Conservation (phyloP, 352 stramenopile genomes). For the Pythium aquatile region DNA sequence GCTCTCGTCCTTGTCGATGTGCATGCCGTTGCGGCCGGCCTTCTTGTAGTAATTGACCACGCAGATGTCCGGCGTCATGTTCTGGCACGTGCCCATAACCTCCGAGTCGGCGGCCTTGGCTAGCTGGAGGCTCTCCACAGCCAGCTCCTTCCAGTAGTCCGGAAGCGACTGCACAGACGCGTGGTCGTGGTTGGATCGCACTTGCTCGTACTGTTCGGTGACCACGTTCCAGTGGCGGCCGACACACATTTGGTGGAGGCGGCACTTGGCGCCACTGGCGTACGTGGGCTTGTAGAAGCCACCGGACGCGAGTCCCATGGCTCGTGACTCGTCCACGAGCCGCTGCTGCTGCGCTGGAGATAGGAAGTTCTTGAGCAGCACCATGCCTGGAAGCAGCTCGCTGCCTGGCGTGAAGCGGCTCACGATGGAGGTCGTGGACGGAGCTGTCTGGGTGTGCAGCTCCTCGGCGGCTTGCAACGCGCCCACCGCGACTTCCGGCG, state of each 20-base stretch:
- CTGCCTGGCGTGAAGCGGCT: constrained; percentile 16
- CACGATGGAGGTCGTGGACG: background rate
- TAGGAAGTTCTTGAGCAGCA: constrained; percentile 60
- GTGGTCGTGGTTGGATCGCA: constrained; percentile 55
- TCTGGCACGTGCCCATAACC: constrained; percentile 47
- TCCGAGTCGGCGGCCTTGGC: constrained; percentile 36
- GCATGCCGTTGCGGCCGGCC: constrained; percentile 67
- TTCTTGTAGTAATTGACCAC: constrained; percentile 82
- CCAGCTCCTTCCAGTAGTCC: constrained; percentile 32
- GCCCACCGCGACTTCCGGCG: constrained; percentile 7
- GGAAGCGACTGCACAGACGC: constrained; percentile 37
- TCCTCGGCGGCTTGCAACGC: constrained; percentile 10
- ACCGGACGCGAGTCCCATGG: constrained; percentile 40
- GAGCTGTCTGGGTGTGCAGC: constrained; percentile 1
- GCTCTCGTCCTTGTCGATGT: constrained; percentile 75
- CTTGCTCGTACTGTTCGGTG: constrained; percentile 61
- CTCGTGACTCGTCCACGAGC: constrained; percentile 49
- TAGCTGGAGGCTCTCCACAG: constrained; percentile 36
- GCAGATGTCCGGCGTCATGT: constrained; percentile 58
- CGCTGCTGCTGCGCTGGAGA: constrained; percentile 47
- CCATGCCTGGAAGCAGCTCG: constrained; percentile 56
- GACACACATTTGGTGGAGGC: constrained; percentile 73
- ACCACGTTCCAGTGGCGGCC: constrained; percentile 71
- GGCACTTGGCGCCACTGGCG: constrained; percentile 66
- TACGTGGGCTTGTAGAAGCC: constrained; percentile 74